Percentiles rank a stretch among this genome's conserved stretches.
Evolutionary conservation across 495 filamentous ascomycete species (phyloP).

Genomic region (Aspergillus diversus): DNA sequence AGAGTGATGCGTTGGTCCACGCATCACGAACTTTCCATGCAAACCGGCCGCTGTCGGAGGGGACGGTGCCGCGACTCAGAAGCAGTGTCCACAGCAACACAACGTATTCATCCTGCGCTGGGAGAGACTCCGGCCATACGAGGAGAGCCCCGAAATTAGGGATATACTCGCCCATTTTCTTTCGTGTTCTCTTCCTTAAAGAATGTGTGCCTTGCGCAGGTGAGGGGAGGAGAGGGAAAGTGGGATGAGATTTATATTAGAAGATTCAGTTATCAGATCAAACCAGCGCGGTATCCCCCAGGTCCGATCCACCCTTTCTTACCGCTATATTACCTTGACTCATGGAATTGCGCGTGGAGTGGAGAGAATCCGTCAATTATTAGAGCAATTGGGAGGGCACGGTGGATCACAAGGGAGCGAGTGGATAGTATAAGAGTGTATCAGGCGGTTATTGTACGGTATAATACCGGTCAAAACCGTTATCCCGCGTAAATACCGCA

Average conservation of each 20-base stretch:
- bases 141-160: background rate
- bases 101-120: background rate
- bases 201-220: background rate
- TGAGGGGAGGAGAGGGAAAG: too few species aligned
- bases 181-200: background rate
- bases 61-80: background rate
- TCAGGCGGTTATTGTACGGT: background rate
- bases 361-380: background rate
- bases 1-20: background rate
- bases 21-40: background rate
- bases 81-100: background rate
- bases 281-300: too few species aligned
- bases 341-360: background rate
- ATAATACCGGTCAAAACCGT: background rate
- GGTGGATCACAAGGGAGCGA: background rate
- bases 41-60: background rate
- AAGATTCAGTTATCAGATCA: too few species aligned
- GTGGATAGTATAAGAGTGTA: background rate
- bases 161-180: background rate
- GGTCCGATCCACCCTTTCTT: too few species aligned
- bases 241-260: background rate
- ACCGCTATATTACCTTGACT: background rate
- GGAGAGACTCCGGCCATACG: background rate
- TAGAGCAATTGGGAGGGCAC: background rate
- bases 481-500: background rate